Percentiles rank a stretch among this genome's conserved stretches.
Evolutionary conservation across 176 grass and related monocot species (phyloP).

Genomic region (Saccharum officinarum): DNA sequence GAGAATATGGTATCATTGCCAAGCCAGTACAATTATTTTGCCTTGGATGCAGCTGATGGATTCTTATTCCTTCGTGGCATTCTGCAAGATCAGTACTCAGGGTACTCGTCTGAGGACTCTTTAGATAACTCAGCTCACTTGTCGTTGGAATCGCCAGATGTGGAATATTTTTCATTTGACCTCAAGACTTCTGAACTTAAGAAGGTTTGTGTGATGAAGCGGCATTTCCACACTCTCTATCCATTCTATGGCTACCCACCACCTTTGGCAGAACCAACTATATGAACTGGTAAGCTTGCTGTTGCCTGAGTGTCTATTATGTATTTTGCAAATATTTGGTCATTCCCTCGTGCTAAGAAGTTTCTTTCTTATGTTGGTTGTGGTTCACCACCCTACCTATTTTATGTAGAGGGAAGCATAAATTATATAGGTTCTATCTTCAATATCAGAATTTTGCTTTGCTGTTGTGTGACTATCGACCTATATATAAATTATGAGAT

Average conservation of each 20-base stretch:
- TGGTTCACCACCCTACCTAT: not conserved
- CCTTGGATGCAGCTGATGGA: not conserved
- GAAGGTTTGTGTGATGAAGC: slow-evolving; percentile 2
- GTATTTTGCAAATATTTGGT: not conserved
- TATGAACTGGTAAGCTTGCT: slow-evolving; percentile 4
- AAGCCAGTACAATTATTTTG: not conserved
- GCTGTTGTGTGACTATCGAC: not conserved
- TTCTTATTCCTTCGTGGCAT: slow-evolving; percentile 11
- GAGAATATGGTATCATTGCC: slow-evolving; percentile 1
- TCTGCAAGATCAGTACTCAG: not conserved
- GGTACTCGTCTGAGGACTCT: not conserved
- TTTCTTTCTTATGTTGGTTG: not conserved
- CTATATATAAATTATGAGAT: too few species aligned
- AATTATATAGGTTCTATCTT: not conserved
- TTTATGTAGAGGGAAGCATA: not conserved
- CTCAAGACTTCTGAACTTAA: not conserved
- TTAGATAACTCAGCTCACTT: not conserved
- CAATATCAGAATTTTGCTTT: not conserved
- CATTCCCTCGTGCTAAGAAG: not conserved
- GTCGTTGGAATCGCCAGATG: not conserved
- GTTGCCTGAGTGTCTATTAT: not conserved
- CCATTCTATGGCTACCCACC: not conserved
- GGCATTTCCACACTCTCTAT: not conserved
- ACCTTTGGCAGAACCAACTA: not conserved
- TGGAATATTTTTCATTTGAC: slow-evolving; percentile 3